Percentiles rank a stretch among this genome's conserved stretches.
Conservation (phyloP, 176 grass and related monocot species). For the Ensete ventricosum region DNA sequence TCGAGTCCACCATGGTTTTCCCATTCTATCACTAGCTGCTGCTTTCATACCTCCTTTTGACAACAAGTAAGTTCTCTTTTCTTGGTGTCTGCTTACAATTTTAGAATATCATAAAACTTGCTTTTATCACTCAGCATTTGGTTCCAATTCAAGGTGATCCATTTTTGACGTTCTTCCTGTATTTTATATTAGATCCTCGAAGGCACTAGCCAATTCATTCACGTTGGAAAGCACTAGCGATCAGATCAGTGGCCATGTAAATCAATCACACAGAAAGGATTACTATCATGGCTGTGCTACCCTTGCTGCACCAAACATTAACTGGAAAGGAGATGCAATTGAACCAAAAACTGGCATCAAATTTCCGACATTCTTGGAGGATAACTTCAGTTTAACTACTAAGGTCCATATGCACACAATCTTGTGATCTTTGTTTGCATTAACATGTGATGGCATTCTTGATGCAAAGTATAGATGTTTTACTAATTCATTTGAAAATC, state of each 20-base stretch:
- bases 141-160: background rate
- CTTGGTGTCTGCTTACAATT: background rate
- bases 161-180: constrained; percentile 14
- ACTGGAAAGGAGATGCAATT: constrained; percentile 59
- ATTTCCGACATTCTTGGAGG: constrained; percentile 72
- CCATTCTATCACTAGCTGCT: constrained; percentile 59
- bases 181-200: constrained; percentile 55
- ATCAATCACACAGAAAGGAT: constrained; percentile 22
- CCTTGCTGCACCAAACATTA: constrained; percentile 39
- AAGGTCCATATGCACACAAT: constrained; percentile 27
- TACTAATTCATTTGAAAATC: too few species aligned
- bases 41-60: constrained; percentile 49
- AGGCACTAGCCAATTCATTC: constrained; percentile 55
- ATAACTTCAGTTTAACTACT: constrained; percentile 42
- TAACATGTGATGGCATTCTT: background rate
- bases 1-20: constrained; percentile 31
- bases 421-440: background rate
- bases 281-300: constrained; percentile 37
- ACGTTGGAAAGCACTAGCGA: constrained; percentile 29
- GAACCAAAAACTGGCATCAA: constrained; percentile 98
- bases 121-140: background rate
- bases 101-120: background rate
- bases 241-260: constrained; percentile 15
- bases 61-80: constrained; percentile 48
- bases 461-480: background rate